Base-by-base conservation (phyloP, 2,329 filamentous ascomycete genomes). In the Trichoderma afroharzianum region DNA sequence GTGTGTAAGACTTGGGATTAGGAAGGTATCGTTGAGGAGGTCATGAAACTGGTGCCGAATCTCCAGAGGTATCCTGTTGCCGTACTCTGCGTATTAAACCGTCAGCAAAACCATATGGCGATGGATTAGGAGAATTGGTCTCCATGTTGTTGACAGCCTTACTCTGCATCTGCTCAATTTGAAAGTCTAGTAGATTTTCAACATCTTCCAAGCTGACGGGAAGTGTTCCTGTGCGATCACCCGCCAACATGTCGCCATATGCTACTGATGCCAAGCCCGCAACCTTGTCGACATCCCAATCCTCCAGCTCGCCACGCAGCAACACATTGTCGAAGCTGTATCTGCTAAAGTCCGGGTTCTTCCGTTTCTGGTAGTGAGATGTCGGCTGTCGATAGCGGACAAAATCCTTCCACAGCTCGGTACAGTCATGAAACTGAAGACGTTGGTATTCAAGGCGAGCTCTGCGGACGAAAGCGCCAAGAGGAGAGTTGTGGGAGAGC, bases 111-210 rank as follows among this genome's bases (percentile, higher is more conserved):
- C 18, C 59, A 7, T n/a, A 59, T 36, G 21, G 30, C 14, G 12
- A 26, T 18, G 14, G 1, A 5, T 12, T 9, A 39, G 18, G 14
- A 14, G 4, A 14, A 47, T 8, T 18, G 15, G 15, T 6, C 7
- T 7, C 8, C 53, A 4, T 12, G 33, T 24, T 21, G 43, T n/a
- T 11, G 18, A 4, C n/a, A 14, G 15, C 81, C 84, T 77, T 82
- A 91, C 92, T 93, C 79, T 98, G 95, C 83, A 98, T 90, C 79
- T 94, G 90, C 74, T 93, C 91, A 47, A 98, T 91, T 78, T 97
- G 95, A 76, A 96, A 97, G 75, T 97, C 93, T 24, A 98, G 83
- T 32, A 98, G 83, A 33, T 88, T 88, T 78, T 97, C 93, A 8
- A 96, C 85, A 77, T 97, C 94, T 75, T 95, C 91, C 0, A 89